Conservation (phyloP, 192 early-diverging fungal genomes). For the Umbelopsis sp. region DNA sequence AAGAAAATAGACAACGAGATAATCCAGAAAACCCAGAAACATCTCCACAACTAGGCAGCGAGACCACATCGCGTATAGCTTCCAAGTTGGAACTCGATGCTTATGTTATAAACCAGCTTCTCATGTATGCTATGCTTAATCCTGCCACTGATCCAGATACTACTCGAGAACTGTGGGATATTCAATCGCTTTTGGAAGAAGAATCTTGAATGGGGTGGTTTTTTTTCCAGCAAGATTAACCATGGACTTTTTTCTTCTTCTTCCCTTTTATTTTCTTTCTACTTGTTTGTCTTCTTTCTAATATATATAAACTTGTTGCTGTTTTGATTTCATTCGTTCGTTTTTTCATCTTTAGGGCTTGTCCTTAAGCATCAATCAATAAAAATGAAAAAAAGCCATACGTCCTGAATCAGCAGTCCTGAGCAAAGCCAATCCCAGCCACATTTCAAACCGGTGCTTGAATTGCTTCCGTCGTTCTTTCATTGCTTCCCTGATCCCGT, state of each 20-base stretch:
- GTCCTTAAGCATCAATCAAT: background rate
- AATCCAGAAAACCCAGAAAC: background rate
- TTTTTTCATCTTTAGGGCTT: background rate
- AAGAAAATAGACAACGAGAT: background rate
- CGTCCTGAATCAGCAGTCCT: background rate
- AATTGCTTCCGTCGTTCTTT: background rate
- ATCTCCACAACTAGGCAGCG: background rate
- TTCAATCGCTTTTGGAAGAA: slow-evolving; percentile 31
- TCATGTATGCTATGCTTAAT: slow-evolving; percentile 31
- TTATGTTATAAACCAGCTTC: slow-evolving; percentile 22
- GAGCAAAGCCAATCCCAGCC: background rate
- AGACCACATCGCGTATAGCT: slow-evolving; percentile 2
- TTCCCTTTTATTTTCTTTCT: background rate
- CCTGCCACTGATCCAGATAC: slow-evolving; percentile 34
- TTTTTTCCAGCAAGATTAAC: background rate
- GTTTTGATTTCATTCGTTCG: background rate
- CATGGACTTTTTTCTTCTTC: background rate
- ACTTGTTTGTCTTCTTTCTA: background rate
- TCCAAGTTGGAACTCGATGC: slow-evolving; percentile 28
- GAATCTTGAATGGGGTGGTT: slow-evolving; percentile 19
- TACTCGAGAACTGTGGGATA: slow-evolving; percentile 28
- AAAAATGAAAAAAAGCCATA: too few relatives aligned
- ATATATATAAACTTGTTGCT: background rate
- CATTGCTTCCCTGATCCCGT: slow-evolving; percentile 1
- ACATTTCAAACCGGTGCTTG: background rate